Base-by-base conservation (phyloP, 2,329 filamentous ascomycete species). In the Exophiala alcalophila region DNA sequence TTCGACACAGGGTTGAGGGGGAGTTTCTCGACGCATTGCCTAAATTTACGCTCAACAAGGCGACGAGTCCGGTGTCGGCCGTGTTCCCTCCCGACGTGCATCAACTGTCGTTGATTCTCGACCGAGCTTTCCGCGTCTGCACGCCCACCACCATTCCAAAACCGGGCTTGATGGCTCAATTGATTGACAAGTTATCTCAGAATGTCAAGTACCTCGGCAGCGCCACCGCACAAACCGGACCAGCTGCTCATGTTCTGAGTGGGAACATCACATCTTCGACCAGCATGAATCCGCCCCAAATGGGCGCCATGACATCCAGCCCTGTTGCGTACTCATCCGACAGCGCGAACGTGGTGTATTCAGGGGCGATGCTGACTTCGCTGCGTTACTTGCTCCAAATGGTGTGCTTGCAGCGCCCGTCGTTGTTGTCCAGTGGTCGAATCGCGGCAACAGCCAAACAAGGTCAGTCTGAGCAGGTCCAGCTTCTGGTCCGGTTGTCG, bases 1-100 rank as follows among this genome's bases (percentile, higher is more conserved):
- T 48, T 59, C 66, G 37, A 62, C 67, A 59, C 58, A 63, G 52
- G 64, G 65, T 18, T 61, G 70, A 58, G 62, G 59, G 41, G 57
- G 61, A 40, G 60, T 71, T 52, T 59, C 67, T 42, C 57, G 64
- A 20, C 45, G 66, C 40, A 48, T 48, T 46, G 12, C 50, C 45
- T 3, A 50, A 43, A 33, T 36, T 45, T 18, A 40, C 35, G 21
- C 6, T 19, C 4, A 48, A 26, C 36, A 50, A 44, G 40, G 44
- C 11, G 21, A 44, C 37, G 7, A 56, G 26, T 29, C 50, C 26
- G 24, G 20, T 40, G 21, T 12, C 35, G 24, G 40, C 37, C 11
- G 23, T 37, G 28, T 49, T 44, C 29, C 50, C 40, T 16, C 29
- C 35, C 26, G 41, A 49, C 12, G 19, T 33, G 5, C 45, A 47